Conservation (phyloP, 345 rosid species). For the Pistacia atlantica region DNA sequence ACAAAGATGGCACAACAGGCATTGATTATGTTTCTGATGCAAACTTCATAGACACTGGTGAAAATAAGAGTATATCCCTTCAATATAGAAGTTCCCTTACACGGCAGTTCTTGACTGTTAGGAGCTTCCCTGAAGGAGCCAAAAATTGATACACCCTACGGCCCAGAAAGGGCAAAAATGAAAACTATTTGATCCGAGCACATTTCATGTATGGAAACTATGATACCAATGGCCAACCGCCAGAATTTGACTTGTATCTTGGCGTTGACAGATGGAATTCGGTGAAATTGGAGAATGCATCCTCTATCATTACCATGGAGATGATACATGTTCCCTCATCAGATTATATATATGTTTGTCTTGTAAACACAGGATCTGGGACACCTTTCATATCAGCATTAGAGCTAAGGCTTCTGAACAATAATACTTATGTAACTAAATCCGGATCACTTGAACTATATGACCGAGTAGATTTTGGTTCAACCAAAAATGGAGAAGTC, state of each 20-base stretch:
- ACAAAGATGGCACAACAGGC: constrained; percentile 28
- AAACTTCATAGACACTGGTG: constrained; percentile 37
- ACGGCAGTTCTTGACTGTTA: constrained; percentile 21
- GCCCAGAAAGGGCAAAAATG: constrained; percentile 26
- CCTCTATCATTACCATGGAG: constrained; percentile 20
- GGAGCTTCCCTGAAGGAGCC: constrained; percentile 43
- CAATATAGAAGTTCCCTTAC: neutral
- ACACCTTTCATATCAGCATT: constrained; percentile 43
- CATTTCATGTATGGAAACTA: constrained; percentile 47
- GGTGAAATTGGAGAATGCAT: constrained; percentile 22
- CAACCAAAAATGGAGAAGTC: neutral
- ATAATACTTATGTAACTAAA: constrained; percentile 16
- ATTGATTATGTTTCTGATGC: constrained; percentile 40
- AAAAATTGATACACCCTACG: constrained; percentile 45
- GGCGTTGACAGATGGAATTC: constrained; percentile 22
- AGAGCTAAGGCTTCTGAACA: constrained; percentile 38
- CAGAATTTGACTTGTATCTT: constrained; percentile 36
- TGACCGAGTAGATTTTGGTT: constrained; percentile 9
- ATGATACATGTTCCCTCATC: constrained; percentile 23
- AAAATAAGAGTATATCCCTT: constrained; percentile 12
- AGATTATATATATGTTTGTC: constrained; percentile 32
- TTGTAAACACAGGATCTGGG: constrained; percentile 34
- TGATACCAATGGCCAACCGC: constrained; percentile 26
- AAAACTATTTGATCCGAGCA: constrained; percentile 39
- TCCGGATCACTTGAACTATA: constrained; percentile 24